Base-by-base conservation (phyloP, 1,284 basidiomycete species). In the Tilletia indica region DNA sequence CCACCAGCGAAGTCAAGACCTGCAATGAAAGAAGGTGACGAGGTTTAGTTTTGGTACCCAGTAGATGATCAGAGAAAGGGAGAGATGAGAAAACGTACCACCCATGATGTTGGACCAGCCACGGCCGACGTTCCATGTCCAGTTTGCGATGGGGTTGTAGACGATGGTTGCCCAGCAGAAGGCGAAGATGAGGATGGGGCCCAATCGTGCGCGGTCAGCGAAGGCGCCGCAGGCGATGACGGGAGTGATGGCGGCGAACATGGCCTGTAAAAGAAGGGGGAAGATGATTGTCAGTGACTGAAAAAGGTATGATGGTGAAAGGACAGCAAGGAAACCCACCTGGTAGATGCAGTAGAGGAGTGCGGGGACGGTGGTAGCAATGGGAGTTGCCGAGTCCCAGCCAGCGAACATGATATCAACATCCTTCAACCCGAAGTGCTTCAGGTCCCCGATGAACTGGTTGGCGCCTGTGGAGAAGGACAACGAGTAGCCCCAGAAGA, bases 151-250 rank as follows among this genome's bases (percentile, higher is more conserved):
- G 45, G 82, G 83, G 73, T 77, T 80, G 86, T 97, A 97, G 45
- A 97, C 94, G 74, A 97, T 85, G 3, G 95, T 97, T 12, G 91
- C 87, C 94, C 96, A 99, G 73, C 90, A 83, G 85, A 98, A 97
- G 76, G 92, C 89, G 14, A 45, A 64, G 73, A 95, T 88, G 68
- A 96, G 87, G 72, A 93, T 86, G 1, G 95, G 96, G 0, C 93
- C 93, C 9, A 98, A 88, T 19, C 91, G 90, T 19, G 90, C 90
- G 70, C 94, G 93, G 85, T 98, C 96, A 31, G 95, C 93, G 74
- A 96, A 90, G 34, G 93, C 96, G 79, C 95, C 94, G 68, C 93
- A 88, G 19, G 93, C 93, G 77, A 97, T 89, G 67, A 86, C 86
- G 38, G 85, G 83, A 42, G 88, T 93, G 82, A 88, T 87, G 71